Conservation (phyloP, 805 yeast genomes). For the Yamadazyma nakazawae region DNA sequence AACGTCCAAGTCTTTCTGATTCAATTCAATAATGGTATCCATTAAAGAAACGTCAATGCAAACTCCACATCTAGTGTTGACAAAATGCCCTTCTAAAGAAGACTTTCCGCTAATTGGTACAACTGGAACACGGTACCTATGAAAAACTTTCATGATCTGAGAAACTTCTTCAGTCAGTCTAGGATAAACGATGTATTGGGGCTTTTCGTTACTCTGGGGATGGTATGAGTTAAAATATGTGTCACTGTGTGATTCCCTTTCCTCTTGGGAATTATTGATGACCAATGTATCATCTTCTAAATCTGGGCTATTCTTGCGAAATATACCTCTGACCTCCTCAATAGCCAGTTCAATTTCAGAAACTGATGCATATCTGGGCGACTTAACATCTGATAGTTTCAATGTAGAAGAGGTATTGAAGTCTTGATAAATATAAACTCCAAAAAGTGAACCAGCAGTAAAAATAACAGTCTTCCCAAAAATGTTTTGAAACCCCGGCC, state of each 20-base stretch:
- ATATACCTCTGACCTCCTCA: conserved; percentile 17
- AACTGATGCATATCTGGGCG: conserved; percentile 24
- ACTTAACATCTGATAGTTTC: conserved; percentile 12
- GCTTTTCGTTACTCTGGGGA: conserved; percentile 25
- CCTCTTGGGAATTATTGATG: conserved; percentile 22
- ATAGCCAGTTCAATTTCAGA: conserved; percentile 22
- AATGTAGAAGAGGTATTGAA: conserved; percentile 14
- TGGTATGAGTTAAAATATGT: conserved; percentile 35
- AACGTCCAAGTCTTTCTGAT: conserved; percentile 65
- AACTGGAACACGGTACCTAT: conserved; percentile 60
- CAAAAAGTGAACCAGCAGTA: conserved; percentile 4
- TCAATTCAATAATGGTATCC: conserved; percentile 54
- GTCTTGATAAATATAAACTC: conserved; percentile 1
- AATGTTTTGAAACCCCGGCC: background rate
- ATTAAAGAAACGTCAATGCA: conserved; percentile 58
- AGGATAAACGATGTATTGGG: conserved; percentile 55
- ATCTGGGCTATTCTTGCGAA: conserved; percentile 13
- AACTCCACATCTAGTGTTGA: conserved; percentile 65
- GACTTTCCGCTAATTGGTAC: conserved; percentile 81
- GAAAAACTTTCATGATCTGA: conserved; percentile 56
- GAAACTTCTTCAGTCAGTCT: conserved; percentile 66
- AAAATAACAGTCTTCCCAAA: conserved; percentile 1
- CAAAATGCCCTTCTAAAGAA: conserved; percentile 77
- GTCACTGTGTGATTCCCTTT: conserved; percentile 26
- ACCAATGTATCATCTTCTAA: conserved; percentile 17